Evolutionary conservation across 1,284 basidiomycete species (phyloP), one percentile per base, ranked within the genome.

Genomic region (Cryptococcus neoformans): DNA sequence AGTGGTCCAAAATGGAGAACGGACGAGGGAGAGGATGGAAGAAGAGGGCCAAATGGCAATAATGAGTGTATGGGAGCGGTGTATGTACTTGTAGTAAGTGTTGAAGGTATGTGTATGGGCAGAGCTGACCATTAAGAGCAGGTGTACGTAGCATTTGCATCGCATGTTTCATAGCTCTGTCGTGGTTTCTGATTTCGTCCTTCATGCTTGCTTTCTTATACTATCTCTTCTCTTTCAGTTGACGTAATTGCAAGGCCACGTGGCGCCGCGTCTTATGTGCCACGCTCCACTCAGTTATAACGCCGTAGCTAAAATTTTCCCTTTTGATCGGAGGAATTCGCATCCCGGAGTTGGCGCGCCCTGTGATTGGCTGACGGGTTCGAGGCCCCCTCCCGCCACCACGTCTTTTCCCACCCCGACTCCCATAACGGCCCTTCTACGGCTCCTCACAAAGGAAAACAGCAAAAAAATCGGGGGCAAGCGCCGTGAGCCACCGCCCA

Each of bases 11-110:
- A 64, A 87, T 85, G 54, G 85, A 86, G 46, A 86, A 81, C 69
- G 91, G 90, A 9, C 82, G 84, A 59, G 87, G 87, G 53, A 91
- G 88, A 8, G 80, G 89, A 11, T 83, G 82, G 58, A 84, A 84
- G 62, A 90, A 85, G 79, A 83, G 84, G 60, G 83, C 62, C 21
- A 73, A 74, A 67, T 78, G 74, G 73, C 72, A 66, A 57, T 12
- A 40, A 46, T 51, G 51, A 37, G 28, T 28, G 28, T 28, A 28
- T 28, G 35, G 41, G 51, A 41, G 44, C 39, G 39, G 7, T 52
- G 40, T 21, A 44, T 54, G 10, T 45, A 35, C 21, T 37, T 54
- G 16, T n/a, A 36, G 51, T 44, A 51, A 49, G 52, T 36, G 47
- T 28, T 28, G 55, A 10, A 38, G 21, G 14, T 21, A 11, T 38